Conservation (phyloP, 2,329 filamentous ascomycete species). For the Ophiostoma himal-ulmi region DNA sequence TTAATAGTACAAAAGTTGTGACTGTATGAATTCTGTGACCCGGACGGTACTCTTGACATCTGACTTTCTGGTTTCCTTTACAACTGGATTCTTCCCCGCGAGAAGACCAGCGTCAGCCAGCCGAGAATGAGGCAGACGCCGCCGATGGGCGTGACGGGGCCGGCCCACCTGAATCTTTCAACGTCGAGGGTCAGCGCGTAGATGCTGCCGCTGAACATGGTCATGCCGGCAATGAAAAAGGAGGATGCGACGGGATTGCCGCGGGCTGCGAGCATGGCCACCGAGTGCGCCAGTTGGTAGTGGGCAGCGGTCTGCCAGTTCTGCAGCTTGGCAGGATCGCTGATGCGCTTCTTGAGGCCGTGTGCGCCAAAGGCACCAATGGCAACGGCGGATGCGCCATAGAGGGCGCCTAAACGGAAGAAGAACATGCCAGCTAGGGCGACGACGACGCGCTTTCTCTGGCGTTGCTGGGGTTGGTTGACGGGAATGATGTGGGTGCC, state of each 20-base stretch:
- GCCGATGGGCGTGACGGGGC: constrained; percentile 60
- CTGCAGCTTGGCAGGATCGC: constrained; percentile 52
- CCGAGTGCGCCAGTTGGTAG: constrained; percentile 62
- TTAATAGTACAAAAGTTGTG: not conserved
- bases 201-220: constrained; percentile 60
- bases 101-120: constrained; percentile 44
- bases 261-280: constrained; percentile 54
- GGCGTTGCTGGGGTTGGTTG: not conserved
- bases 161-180: constrained; percentile 52
- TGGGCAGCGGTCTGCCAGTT: constrained; percentile 62
- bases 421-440: constrained; percentile 34
- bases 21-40: not conserved
- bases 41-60: no score
- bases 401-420: constrained; percentile 58
- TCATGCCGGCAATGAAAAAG: constrained; percentile 60
- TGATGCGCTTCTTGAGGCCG: constrained; percentile 55
- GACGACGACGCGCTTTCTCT: constrained; percentile 8
- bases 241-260: constrained; percentile 51
- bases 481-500: constrained; percentile 4
- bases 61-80: not conserved
- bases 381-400: constrained; percentile 55
- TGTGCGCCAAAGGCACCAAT: constrained; percentile 64
- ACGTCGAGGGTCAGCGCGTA: constrained; percentile 60
- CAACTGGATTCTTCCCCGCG: constrained; percentile 22
- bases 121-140: constrained; percentile 60